Base-by-base conservation (phyloP, 2,329 filamentous ascomycete species). In the Cordyceps javanica region DNA sequence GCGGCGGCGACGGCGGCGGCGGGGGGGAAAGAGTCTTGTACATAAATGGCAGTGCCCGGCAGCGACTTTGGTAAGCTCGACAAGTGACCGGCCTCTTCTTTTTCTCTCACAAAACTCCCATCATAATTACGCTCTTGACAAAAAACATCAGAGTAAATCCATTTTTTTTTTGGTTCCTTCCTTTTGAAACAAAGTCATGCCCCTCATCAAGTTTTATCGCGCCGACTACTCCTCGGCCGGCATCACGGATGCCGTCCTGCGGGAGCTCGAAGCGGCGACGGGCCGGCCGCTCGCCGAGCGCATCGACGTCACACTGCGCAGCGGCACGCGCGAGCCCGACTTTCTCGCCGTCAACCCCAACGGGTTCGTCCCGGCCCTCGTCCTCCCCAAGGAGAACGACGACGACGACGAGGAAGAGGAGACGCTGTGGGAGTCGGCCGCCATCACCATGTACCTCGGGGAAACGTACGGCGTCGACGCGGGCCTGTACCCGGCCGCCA, bases 281-380 rank as follows among this genome's bases (percentile, higher is more conserved):
- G 34, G 46, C 21, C n/a, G 25, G 10, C 30, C 49, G 7, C 34
- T 60, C 13, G 59, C 55, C 30, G 39, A 46, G 14, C 49, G 55
- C 38, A 39, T 58, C 55, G 25, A 50, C 39, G 42, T 60, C 21
- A 10, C 42, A 2, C 25, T 60, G 32, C 36, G 14, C 8, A 42
- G 30, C 19, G 55, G 51, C 36, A 42, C 49, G 3, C 49, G 51
- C 34, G 25, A 16, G 7, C 19, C 49, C 38, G 30, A 38, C 8
- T 60, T 51, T n/a, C 44, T 60, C 16, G 41, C 55, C 38, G 39
- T 60, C 28, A 60, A 60, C 45, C 59, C 59, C 55, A 60, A 60
- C 51, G 59, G 59, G 14, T 16, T 55, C 28, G 59, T 60, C 9
- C 59, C 59, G 21, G 59, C 59, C 21, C 32, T 60, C 23, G 51